Evolutionary conservation across 176 grass and related monocot species (phyloP).

Genomic region (Puccinellia tenuiflora): DNA sequence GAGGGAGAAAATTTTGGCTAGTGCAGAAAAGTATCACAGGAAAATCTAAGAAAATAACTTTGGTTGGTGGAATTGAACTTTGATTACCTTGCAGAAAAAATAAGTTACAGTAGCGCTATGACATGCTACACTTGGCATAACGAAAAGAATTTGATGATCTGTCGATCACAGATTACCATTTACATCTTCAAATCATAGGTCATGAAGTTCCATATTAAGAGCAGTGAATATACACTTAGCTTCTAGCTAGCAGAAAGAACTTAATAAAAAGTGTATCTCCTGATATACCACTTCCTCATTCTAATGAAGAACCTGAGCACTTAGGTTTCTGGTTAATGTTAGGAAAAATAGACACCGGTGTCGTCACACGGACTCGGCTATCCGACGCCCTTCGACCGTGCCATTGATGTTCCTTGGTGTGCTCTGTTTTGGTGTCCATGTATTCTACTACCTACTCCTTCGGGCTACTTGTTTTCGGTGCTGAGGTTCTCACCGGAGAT

Average conservation of each 20-base stretch:
- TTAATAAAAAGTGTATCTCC: too few relatives aligned
- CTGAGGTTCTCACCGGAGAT: too few relatives aligned
- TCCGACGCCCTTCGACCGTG: too few relatives aligned
- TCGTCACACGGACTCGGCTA: too few relatives aligned
- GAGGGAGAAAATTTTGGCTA: too few relatives aligned
- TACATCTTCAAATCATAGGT: neutral
- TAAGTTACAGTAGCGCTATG: neutral
- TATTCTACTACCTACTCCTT: too few relatives aligned
- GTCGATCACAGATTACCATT: neutral
- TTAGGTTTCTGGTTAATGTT: neutral
- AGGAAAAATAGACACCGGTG: too few relatives aligned
- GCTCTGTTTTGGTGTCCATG: too few relatives aligned
- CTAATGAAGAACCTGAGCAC: neutral
- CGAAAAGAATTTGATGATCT: neutral
- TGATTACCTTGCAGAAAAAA: neutral
- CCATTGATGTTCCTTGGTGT: too few relatives aligned
- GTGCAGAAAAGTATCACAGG: neutral
- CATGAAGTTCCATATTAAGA: neutral
- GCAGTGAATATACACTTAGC: neutral
- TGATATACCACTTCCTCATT: neutral
- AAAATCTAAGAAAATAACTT: neutral
- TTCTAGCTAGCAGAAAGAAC: neutral
- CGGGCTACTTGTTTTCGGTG: too few relatives aligned
- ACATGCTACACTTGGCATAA: neutral
- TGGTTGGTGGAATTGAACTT: neutral